phyloP scores from a whole-genome alignment of 2,329 filamentous ascomycete species.

The Rhytidhysteron rufulum region DNA sequence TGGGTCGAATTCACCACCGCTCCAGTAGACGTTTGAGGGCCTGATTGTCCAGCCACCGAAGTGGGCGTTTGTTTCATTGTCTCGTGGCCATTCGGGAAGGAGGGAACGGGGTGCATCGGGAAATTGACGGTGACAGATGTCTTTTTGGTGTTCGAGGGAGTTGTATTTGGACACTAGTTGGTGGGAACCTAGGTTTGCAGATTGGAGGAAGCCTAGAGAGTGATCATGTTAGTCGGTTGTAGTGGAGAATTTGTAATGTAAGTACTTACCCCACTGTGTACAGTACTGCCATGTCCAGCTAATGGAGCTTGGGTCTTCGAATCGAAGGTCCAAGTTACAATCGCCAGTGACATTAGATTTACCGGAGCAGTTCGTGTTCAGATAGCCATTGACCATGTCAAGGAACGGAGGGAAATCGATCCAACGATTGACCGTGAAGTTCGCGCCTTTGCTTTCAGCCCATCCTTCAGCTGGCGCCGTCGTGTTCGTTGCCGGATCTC shows the following conservation, averaged over 20 bases:
- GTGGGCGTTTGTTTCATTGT: slow-evolving; percentile 37
- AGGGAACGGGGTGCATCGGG: slow-evolving; percentile 37
- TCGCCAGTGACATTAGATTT: slow-evolving; percentile 17
- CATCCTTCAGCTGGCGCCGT: slow-evolving; percentile 40
- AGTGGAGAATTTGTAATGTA: too few species aligned
- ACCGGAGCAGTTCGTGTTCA: slow-evolving; percentile 40
- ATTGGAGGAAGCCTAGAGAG: slow-evolving; percentile 43
- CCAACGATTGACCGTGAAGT: slow-evolving; percentile 41
- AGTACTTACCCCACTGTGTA: slow-evolving; percentile 46
- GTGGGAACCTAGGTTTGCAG: slow-evolving; percentile 45
- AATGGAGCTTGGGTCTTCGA: slow-evolving; percentile 36
- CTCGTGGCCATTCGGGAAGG: slow-evolving; percentile 41
- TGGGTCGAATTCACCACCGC: slow-evolving; percentile 49
- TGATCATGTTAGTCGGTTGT: neutral
- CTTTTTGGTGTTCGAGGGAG: slow-evolving; percentile 40
- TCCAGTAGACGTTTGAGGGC: slow-evolving; percentile 51
- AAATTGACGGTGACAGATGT: slow-evolving; percentile 48
- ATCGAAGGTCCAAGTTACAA: slow-evolving; percentile 37
- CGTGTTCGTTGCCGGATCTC: slow-evolving; percentile 34
- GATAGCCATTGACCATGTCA: slow-evolving; percentile 35
- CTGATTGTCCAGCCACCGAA: slow-evolving; percentile 51
- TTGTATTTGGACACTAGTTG: slow-evolving; percentile 48
- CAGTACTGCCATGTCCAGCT: slow-evolving; percentile 53
- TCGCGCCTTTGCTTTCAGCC: slow-evolving; percentile 37
- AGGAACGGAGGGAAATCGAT: slow-evolving; percentile 38